Evolutionary conservation across 2,329 filamentous ascomycete genomes (phyloP).

Genomic region (Clonostachys rhizophaga): DNA sequence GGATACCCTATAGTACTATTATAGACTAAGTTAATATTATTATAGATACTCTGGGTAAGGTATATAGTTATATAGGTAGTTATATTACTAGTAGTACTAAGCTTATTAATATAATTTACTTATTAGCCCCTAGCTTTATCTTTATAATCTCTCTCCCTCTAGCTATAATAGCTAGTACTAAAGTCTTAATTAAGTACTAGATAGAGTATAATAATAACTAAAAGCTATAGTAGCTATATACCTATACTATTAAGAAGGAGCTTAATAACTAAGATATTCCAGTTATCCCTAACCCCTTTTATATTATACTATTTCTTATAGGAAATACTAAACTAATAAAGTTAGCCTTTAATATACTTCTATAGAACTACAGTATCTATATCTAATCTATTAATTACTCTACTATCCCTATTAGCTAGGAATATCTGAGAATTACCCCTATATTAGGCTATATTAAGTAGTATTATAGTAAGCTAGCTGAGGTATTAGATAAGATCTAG

Average conservation of each 20-base stretch:
- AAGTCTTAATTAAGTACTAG: conserved; percentile 91
- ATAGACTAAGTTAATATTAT: conserved; percentile 98
- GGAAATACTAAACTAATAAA: conserved; percentile 92
- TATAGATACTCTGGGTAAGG: conserved; percentile 94
- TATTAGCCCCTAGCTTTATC: conserved; percentile 94
- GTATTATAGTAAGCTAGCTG: conserved; percentile 79
- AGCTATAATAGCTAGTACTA: conserved; percentile 92
- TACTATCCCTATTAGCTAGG: conserved; percentile 95
- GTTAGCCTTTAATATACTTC: conserved; percentile 84
- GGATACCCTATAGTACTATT: conserved; percentile 72
- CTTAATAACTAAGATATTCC: conserved; percentile 79
- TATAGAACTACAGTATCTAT: conserved; percentile 89
- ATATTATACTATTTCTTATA: conserved; percentile 91
- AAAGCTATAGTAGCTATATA: conserved; percentile 91
- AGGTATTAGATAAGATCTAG: conserved; percentile 86
- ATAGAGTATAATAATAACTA: conserved; percentile 81
- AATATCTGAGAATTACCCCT: conserved; percentile 91
- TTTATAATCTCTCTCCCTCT: conserved; percentile 97
- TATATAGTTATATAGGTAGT: conserved; percentile 94
- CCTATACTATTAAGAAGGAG: conserved; percentile 85
- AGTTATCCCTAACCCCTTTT: conserved; percentile 94
- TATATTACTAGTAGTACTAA: conserved; percentile 90
- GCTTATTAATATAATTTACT: conserved; percentile 89
- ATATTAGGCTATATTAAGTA: conserved; percentile 87
- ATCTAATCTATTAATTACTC: conserved; percentile 99